These are phyloP conservation scores for Cymbidium sinense DNA, from an alignment of 106 monocot genomes.

Conservation along the genomic window DNA sequence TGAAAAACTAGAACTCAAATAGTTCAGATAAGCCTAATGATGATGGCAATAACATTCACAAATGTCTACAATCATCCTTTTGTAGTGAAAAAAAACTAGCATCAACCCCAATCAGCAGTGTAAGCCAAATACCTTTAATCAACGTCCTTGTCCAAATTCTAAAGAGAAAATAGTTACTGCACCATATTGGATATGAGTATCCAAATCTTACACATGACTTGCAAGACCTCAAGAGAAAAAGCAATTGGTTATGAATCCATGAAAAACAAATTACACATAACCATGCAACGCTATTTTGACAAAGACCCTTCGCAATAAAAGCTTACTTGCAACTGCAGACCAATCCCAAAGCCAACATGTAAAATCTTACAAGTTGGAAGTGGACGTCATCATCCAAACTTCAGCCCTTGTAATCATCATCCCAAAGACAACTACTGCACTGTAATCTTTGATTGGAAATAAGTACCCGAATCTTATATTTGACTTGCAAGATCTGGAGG, in stretches of 20 bases:
- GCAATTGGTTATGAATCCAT: not conserved
- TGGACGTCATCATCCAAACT: too few species aligned
- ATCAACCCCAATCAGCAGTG: not conserved
- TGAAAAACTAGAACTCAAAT: not conserved
- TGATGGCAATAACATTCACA: not conserved
- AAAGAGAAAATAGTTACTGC: not conserved
- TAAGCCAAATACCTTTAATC: not conserved
- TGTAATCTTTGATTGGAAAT: not conserved
- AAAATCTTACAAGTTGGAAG: too few species aligned
- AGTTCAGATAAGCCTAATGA: not conserved
- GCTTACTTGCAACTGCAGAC: too few species aligned
- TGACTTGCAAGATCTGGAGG: not conserved
- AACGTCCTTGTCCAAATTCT: not conserved
- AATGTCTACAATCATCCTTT: not conserved
- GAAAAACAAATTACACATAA: not conserved
- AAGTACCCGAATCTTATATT: not conserved
- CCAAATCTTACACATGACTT: not conserved
- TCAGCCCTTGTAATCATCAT: not conserved
- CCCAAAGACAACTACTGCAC: not conserved
- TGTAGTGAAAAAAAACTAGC: not conserved
- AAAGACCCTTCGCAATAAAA: not conserved
- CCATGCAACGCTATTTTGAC: not conserved
- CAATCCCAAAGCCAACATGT: too few species aligned
- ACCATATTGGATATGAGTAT: not conserved
- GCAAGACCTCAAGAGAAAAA: not conserved